These are phyloP conservation scores for Mallotus repandus DNA, from an alignment of 441 rosid species.

Conservation along the genomic window DNA sequence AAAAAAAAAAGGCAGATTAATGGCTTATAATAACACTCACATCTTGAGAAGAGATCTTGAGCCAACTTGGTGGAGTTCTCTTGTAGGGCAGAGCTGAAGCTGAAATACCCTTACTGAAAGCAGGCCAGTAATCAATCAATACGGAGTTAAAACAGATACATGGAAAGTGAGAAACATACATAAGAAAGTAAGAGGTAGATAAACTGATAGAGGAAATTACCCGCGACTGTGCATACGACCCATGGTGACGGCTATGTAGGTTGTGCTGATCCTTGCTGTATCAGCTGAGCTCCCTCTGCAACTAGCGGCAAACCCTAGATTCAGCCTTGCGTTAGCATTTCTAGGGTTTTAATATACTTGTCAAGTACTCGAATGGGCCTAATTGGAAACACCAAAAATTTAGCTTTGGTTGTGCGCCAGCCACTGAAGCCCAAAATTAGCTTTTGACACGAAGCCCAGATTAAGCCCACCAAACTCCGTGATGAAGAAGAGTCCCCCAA, in stretches of 20 bases:
- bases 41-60: constrained; percentile 61
- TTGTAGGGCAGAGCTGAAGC: constrained; percentile 88
- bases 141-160: too few relatives aligned
- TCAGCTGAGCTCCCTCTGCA: constrained; percentile 17
- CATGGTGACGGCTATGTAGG: constrained; percentile 40
- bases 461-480: too few relatives aligned
- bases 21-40: constrained; percentile 23
- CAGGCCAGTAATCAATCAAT: too few relatives aligned
- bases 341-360: constrained; percentile 20
- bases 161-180: too few relatives aligned
- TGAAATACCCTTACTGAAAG: constrained; percentile 71
- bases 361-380: not conserved
- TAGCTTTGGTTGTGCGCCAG: too few relatives aligned
- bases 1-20: too few relatives aligned
- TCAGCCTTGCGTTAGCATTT: not conserved
- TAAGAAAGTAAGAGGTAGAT: too few relatives aligned
- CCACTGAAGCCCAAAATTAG: too few relatives aligned
- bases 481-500: too few relatives aligned
- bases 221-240: constrained; percentile 89
- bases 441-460: too few relatives aligned
- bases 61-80: constrained; percentile 74
- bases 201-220: constrained; percentile 29
- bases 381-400: too few relatives aligned
- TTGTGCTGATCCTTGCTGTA: not conserved
- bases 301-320: constrained; percentile 32